Percentiles rank a stretch among this genome's conserved stretches.
These are phyloP conservation scores for Fraxinus sp. DNA, from an alignment of 305 asterid genomes.

Conservation along the genomic window DNA sequence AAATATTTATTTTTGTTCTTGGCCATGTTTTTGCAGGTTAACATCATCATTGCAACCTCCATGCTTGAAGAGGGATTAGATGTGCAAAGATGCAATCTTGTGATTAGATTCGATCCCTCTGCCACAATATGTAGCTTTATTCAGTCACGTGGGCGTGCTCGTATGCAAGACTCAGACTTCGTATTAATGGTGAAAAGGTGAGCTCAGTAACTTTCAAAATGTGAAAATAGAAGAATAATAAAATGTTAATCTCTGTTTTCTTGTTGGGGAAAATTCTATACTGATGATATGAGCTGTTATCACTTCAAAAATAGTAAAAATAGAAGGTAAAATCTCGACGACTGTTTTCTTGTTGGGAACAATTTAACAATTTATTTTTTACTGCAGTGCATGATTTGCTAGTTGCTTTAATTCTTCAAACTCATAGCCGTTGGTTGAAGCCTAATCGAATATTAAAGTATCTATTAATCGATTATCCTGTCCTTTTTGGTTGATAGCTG, in stretches of 20 bases:
- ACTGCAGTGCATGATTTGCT: neutral
- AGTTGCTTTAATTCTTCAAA: neutral
- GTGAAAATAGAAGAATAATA: neutral
- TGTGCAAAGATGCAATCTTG: slow-evolving; percentile 90
- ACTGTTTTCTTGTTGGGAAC: neutral
- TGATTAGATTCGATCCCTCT: slow-evolving; percentile 78
- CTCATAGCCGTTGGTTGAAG: neutral
- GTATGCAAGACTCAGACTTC: slow-evolving; percentile 80
- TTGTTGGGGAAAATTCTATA: neutral
- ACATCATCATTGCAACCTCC: slow-evolving; percentile 77
- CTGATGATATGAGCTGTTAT: neutral
- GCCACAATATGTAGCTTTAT: slow-evolving; percentile 80
- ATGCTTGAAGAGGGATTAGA: slow-evolving; percentile 95
- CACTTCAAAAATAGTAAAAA: neutral
- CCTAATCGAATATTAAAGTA: neutral
- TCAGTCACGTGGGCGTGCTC: slow-evolving; percentile 95
- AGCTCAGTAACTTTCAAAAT: slow-evolving; percentile 10
- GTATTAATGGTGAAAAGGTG: slow-evolving; percentile 70
- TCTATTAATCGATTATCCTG: neutral
- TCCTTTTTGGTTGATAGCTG: neutral
- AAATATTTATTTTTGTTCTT: neutral
- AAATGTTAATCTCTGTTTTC: neutral
- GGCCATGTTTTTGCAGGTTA: slow-evolving; percentile 49
- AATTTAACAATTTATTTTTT: neutral
- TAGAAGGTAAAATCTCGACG: neutral